Evolutionary conservation across 768 basidiomycete genomes (phyloP).

Genomic region (Hericium coralloides): DNA sequence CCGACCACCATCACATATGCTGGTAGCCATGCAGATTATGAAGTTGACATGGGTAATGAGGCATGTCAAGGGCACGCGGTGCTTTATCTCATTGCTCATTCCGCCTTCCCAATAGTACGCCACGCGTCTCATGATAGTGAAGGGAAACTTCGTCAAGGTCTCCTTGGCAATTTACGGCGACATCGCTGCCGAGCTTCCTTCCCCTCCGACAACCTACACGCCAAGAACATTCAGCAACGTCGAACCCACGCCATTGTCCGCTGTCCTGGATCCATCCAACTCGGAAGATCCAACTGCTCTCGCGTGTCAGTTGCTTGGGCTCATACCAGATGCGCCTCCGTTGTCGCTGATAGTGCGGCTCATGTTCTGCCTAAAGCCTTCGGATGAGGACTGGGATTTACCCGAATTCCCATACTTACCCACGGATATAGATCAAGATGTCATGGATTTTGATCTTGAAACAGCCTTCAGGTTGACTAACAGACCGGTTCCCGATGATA

Average conservation of each 20-base stretch:
- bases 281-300: conserved; percentile 49
- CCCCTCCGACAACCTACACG: conserved; percentile 30
- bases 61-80: conserved; percentile 27
- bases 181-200: conserved; percentile 36
- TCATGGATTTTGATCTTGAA: conserved; percentile 50
- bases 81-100: conserved; percentile 2
- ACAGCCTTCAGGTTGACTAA: conserved; percentile 42
- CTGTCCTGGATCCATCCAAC: conserved; percentile 52
- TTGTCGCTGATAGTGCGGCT: conserved; percentile 58
- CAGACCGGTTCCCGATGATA: conserved; percentile 52
- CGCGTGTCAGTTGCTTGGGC: conserved; percentile 49
- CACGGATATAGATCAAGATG: conserved; percentile 45
- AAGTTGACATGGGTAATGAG: conserved; percentile 61
- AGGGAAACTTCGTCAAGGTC: conserved; percentile 58
- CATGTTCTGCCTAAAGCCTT: conserved; percentile 74
- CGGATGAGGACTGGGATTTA: conserved; percentile 73
- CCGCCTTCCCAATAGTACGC: conserved; percentile 37
- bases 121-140: conserved; percentile 74
- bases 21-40: conserved; percentile 58
- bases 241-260: conserved; percentile 32
- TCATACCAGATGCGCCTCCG: conserved; percentile 55
- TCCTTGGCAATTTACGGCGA: conserved; percentile 58
- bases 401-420: conserved; percentile 66
- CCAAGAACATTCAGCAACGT: conserved; percentile 29
- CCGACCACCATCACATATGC: conserved; percentile 65